Conservation (phyloP, 805 yeast species). For the Ogataea populi-albae region DNA sequence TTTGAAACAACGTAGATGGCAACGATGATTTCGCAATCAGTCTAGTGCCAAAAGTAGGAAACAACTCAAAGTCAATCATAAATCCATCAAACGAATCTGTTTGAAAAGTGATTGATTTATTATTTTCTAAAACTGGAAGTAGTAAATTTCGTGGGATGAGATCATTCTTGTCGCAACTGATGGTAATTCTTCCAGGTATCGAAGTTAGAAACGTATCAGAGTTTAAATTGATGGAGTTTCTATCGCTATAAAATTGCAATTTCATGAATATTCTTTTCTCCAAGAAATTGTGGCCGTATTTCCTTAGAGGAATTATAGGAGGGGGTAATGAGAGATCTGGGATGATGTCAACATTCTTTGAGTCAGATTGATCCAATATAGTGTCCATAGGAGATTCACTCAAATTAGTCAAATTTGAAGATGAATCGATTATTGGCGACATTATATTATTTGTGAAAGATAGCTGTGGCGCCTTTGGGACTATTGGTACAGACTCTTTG, state of each 20-base stretch:
- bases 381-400: conserved; percentile 9
- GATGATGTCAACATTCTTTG: conserved; percentile 61
- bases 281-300: conserved; percentile 93
- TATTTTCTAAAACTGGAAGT: conserved; percentile 70
- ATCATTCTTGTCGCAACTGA: conserved; percentile 73
- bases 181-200: conserved; percentile 78
- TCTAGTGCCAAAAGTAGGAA: conserved; percentile 93
- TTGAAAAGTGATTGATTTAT: conserved; percentile 71
- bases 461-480: conserved; percentile 20
- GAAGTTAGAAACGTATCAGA: conserved; percentile 43
- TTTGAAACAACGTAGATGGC: conserved; percentile 50
- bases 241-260: conserved; percentile 55
- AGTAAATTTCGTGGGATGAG: conserved; percentile 84
- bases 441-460: conserved; percentile 10
- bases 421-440: conserved; percentile 8
- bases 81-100: conserved; percentile 73
- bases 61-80: conserved; percentile 80
- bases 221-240: conserved; percentile 43
- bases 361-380: conserved; percentile 15
- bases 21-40: conserved; percentile 87
- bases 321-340: conserved; percentile 94
- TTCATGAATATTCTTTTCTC: conserved; percentile 88
- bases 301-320: conserved; percentile 87
- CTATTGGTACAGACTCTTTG: neutral
- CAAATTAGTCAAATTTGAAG: conserved; percentile 7